Evolutionary conservation across 352 stramenopile species (phyloP).

Genomic region (Phytophthora palmivora): DNA sequence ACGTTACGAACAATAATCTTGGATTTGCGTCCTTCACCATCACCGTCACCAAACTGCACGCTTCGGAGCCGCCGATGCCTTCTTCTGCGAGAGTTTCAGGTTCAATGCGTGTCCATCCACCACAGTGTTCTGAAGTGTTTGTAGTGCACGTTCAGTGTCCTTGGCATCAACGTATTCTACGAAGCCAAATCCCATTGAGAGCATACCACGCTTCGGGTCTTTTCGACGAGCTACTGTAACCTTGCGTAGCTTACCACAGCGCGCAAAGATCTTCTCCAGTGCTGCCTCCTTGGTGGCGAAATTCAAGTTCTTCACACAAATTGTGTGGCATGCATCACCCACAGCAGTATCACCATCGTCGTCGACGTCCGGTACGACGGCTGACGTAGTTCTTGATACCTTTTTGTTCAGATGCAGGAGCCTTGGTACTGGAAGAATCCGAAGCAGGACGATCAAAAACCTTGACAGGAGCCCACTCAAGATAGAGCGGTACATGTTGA

Average conservation of each 20-base stretch:
- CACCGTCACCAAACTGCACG: slow-evolving; percentile 43
- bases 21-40: slow-evolving; percentile 62
- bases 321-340: slow-evolving; percentile 77
- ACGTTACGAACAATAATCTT: slow-evolving; percentile 99
- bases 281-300: slow-evolving; percentile 94
- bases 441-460: slow-evolving; percentile 63
- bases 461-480: slow-evolving; percentile 97
- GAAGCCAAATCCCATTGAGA: slow-evolving; percentile 99
- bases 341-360: slow-evolving; percentile 76
- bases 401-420: slow-evolving; percentile 39
- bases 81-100: slow-evolving; percentile 94
- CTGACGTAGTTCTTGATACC: slow-evolving; percentile 63
- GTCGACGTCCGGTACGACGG: slow-evolving; percentile 57
- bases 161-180: slow-evolving; percentile 95
- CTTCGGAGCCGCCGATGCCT: slow-evolving; percentile 53
- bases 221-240: slow-evolving; percentile 89
- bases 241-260: slow-evolving; percentile 79
- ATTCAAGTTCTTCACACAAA: slow-evolving; percentile 99
- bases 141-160: slow-evolving; percentile 85
- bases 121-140: slow-evolving; percentile 80
- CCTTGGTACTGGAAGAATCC: slow-evolving; percentile 15
- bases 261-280: slow-evolving; percentile 81
- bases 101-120: slow-evolving; percentile 96
- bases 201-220: slow-evolving; percentile 77
- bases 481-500: slow-evolving; percentile 97